A percentile compares a stretch with the other conserved stretches of the same genome.
These are phyloP conservation scores for Trichoderma arundinaceum DNA, from an alignment of 2,329 filamentous ascomycete species.

Conservation along the genomic window DNA sequence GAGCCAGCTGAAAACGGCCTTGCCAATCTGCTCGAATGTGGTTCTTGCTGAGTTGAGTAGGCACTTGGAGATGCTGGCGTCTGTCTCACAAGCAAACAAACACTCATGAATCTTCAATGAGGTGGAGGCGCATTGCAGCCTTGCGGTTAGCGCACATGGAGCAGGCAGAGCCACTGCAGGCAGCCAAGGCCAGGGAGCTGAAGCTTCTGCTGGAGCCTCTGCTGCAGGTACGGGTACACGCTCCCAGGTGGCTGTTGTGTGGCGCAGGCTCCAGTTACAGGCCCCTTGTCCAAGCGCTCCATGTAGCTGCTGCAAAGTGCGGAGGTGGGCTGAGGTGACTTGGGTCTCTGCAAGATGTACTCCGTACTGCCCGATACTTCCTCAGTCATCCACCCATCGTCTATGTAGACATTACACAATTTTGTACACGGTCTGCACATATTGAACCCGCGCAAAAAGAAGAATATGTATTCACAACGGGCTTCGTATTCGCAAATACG, in stretches of 20 bases:
- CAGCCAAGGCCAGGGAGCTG: constrained; percentile 10
- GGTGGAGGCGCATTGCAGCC: constrained; percentile 22
- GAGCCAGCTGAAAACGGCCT: not conserved
- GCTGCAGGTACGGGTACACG: constrained; percentile 19
- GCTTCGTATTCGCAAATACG: constrained; percentile 22
- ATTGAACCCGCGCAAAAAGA: too few species aligned
- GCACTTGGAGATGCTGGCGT: not conserved
- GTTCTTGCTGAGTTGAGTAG: not conserved
- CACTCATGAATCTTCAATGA: constrained; percentile 19
- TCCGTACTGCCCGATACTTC: not conserved
- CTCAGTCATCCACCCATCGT: not conserved
- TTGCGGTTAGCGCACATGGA: constrained; percentile 12
- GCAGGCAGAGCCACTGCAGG: constrained; percentile 23
- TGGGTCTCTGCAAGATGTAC: not conserved
- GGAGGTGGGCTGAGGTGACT: constrained; percentile 12
- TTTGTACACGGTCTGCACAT: not conserved
- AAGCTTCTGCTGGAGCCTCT: not conserved
- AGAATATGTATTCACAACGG: not conserved
- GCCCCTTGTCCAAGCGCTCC: not conserved
- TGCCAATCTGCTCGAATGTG: not conserved
- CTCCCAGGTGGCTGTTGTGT: constrained; percentile 10
- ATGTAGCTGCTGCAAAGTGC: not conserved
- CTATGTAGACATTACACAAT: not conserved
- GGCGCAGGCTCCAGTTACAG: constrained; percentile 6
- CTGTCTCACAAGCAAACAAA: constrained; percentile 7